Evolutionary conservation across 2,329 filamentous ascomycete species (phyloP).

Genomic region (Arthrinium phaeospermum): DNA sequence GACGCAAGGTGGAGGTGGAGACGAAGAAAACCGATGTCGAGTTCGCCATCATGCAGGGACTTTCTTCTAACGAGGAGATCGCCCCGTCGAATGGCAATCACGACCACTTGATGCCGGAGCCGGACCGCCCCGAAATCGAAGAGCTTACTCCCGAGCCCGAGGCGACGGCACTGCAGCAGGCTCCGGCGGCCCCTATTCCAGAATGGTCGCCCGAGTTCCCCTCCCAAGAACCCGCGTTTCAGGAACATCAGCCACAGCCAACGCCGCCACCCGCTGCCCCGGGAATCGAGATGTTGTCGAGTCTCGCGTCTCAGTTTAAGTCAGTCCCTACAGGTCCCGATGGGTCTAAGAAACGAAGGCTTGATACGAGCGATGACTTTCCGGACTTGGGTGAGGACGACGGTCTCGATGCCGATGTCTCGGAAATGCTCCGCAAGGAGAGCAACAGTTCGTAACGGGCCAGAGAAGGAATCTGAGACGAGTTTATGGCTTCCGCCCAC

Average conservation of each 20-base stretch:
- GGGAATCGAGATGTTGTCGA: slow-evolving; percentile 48
- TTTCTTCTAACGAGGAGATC: slow-evolving; percentile 63
- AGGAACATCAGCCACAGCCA: slow-evolving; percentile 21
- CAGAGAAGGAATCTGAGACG: too few species aligned
- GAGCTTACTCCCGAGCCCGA: slow-evolving; percentile 71
- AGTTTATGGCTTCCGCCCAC: neutral
- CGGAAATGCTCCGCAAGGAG: slow-evolving; percentile 58
- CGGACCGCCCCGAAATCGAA: slow-evolving; percentile 81
- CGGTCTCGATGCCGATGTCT: slow-evolving; percentile 60
- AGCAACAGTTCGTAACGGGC: slow-evolving; percentile 26
- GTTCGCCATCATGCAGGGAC: slow-evolving; percentile 84
- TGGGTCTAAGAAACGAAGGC: slow-evolving; percentile 61
- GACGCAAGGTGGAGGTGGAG: slow-evolving; percentile 76
- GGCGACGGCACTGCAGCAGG: slow-evolving; percentile 22
- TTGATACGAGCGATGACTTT: slow-evolving; percentile 58
- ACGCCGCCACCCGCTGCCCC: slow-evolving; percentile 30
- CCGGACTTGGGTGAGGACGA: slow-evolving; percentile 62
- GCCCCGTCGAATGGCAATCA: slow-evolving; percentile 54
- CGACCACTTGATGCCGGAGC: slow-evolving; percentile 60
- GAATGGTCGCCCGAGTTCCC: slow-evolving; percentile 29
- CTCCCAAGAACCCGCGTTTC: slow-evolving; percentile 30
- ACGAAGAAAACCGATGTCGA: slow-evolving; percentile 88
- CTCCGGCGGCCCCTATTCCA: slow-evolving; percentile 29
- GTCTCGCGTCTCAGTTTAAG: slow-evolving; percentile 52
- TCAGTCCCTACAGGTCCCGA: slow-evolving; percentile 56